Evolutionary conservation across 352 stramenopile genomes (phyloP), one percentile per base, ranked within the genome.

Genomic region (Globisporangium alternatum): DNA sequence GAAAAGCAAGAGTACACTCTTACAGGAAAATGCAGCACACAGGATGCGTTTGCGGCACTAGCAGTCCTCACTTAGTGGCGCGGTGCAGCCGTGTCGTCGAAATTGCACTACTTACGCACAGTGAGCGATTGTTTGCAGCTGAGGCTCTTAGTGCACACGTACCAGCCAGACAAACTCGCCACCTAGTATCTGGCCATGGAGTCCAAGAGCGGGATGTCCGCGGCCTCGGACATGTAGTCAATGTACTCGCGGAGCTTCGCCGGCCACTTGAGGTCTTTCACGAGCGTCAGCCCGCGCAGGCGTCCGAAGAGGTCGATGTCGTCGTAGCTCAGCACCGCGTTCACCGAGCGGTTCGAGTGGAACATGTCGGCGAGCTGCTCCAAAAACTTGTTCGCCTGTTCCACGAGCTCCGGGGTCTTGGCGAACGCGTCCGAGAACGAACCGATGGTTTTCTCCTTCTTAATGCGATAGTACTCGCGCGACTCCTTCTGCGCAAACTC

Each of bases 371-470:
- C 74, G 17, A 87, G 64, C 31, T 66, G 39, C 48, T 68, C 53
- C 39, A 87, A 43, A 52, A 71, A 65, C 58, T 47, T 51, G 48
- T 87, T 83, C 39, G 76, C 65, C 45, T 77, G 22, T 21, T 55
- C 63, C 5, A 87, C 60, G 5, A 83, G 69, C 59, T 75, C 63
- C 1, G 78, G 74, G 28, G 75, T 80, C 28, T 70, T 71, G n/a
- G 69, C 72, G 17, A 87, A 64, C 33, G 74, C 69, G 15, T 76
- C 68, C 5, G 71, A 62, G 55, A 87, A 83, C 17, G 74, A 57
- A 8, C 74, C 68, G 47, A 85, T 77, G 17, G 63, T 75, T 65
- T 78, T 83, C 64, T 87, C 78, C 62, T 84, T 87, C 69, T 87
- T 87, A 19, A 58, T 61, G 39, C 76, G 73, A 70, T 78, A 87